Evolutionary conservation across 2,329 filamentous ascomycete genomes (phyloP).

Genomic region (Xylaria sp.): DNA sequence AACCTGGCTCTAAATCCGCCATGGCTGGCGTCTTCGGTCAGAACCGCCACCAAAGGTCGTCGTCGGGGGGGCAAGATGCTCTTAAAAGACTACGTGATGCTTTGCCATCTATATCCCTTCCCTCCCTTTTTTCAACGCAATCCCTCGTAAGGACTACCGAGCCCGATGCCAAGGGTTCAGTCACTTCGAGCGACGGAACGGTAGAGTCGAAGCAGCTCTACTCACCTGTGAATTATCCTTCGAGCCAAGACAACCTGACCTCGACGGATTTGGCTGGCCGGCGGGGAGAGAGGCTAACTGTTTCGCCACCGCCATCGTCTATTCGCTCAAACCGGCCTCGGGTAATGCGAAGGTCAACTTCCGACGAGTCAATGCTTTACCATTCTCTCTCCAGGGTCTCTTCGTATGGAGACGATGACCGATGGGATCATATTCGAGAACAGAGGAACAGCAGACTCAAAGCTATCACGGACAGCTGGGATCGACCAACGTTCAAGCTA

Average conservation of each 20-base stretch:
- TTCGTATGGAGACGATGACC: slow-evolving; percentile 83
- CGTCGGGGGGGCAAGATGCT: slow-evolving; percentile 67
- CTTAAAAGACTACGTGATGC: slow-evolving; percentile 67
- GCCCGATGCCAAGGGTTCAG: slow-evolving; percentile 42
- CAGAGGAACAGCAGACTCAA: slow-evolving; percentile 91
- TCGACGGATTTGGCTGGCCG: slow-evolving; percentile 21
- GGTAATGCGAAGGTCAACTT: slow-evolving; percentile 70
- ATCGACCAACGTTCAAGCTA: slow-evolving; percentile 80
- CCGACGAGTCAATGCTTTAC: slow-evolving; percentile 82
- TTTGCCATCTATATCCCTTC: slow-evolving; percentile 65
- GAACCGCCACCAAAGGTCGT: slow-evolving; percentile 61
- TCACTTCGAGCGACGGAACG: slow-evolving; percentile 37
- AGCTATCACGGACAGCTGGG: slow-evolving; percentile 88
- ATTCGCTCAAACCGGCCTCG: slow-evolving; percentile 47
- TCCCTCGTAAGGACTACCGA: slow-evolving; percentile 46
- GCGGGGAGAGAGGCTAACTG: slow-evolving; percentile 31
- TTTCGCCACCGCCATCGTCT: slow-evolving; percentile 42
- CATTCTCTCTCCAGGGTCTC: slow-evolving; percentile 81
- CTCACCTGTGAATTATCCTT: slow-evolving; percentile 18
- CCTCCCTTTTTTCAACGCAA: slow-evolving; percentile 56
- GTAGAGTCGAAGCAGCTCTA: slow-evolving; percentile 38
- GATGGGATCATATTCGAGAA: slow-evolving; percentile 82
- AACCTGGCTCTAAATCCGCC: slow-evolving; percentile 50
- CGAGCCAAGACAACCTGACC: slow-evolving; percentile 31
- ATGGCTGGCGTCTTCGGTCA: slow-evolving; percentile 61